Conservation (phyloP, 306 rosid genomes). For the Vicia faba region DNA sequence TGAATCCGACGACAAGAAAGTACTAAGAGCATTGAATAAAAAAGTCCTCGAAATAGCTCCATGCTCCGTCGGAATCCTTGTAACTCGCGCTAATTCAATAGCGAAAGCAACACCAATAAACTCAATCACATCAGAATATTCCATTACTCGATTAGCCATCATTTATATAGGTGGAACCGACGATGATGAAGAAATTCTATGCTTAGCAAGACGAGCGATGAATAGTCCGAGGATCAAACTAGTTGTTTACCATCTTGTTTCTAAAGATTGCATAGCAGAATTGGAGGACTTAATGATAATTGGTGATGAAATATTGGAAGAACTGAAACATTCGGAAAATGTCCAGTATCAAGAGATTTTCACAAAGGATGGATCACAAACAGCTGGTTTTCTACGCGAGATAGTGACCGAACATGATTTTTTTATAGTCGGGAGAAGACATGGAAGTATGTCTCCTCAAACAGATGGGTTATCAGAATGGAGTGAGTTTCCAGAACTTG, state of each 20-base stretch:
- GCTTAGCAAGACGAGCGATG: constrained; percentile 46
- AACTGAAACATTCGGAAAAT: constrained; percentile 20
- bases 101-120: neutral
- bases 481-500: constrained; percentile 72
- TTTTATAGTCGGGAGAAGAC: constrained; percentile 62
- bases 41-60: constrained; percentile 54
- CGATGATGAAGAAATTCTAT: constrained; percentile 59
- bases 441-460: constrained; percentile 35
- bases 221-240: constrained; percentile 28
- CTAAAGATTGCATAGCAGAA: neutral
- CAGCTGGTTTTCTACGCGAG: constrained; percentile 34
- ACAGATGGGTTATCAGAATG: constrained; percentile 57
- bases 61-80: constrained; percentile 58
- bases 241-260: constrained; percentile 43
- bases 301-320: constrained; percentile 32
- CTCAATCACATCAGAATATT: neutral
- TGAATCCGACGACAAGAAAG: constrained; percentile 42
- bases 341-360: constrained; percentile 25
- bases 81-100: constrained; percentile 17
- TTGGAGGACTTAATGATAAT: constrained; percentile 31
- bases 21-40: constrained; percentile 40
- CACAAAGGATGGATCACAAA: constrained; percentile 33
- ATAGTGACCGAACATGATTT: constrained; percentile 49
- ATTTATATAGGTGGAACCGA: constrained; percentile 52
- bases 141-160: constrained; percentile 32